Evolutionary conservation across 2,329 filamentous ascomycete genomes (phyloP).

Genomic region (Zymoseptoria brevis): DNA sequence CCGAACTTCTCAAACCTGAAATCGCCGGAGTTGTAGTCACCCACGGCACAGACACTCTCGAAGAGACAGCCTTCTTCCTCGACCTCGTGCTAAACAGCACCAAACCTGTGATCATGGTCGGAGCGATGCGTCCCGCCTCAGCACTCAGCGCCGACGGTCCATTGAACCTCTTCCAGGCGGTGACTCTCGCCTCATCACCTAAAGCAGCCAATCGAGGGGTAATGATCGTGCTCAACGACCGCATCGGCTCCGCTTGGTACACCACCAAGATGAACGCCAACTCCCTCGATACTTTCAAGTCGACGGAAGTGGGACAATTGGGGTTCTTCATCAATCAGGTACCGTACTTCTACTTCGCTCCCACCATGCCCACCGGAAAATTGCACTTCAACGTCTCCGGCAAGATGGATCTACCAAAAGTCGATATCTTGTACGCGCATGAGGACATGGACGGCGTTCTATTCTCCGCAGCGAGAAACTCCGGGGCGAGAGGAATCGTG

Average conservation of each 20-base stretch:
- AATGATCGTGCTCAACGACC: slow-evolving; percentile 56
- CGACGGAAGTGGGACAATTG: slow-evolving; percentile 49
- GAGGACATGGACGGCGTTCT: slow-evolving; percentile 41
- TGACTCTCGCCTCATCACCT: slow-evolving; percentile 46
- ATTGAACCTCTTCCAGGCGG: slow-evolving; percentile 54
- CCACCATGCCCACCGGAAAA: slow-evolving; percentile 43
- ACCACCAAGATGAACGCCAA: slow-evolving; percentile 57
- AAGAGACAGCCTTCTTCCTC: slow-evolving; percentile 57
- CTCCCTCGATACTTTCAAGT: slow-evolving; percentile 54
- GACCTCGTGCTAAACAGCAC: slow-evolving; percentile 49
- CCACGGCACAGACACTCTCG: slow-evolving; percentile 58
- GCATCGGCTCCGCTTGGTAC: slow-evolving; percentile 52
- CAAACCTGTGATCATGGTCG: slow-evolving; percentile 54
- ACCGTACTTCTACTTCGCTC: slow-evolving; percentile 53
- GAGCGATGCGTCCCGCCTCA: slow-evolving; percentile 56
- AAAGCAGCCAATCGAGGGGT: slow-evolving; percentile 45
- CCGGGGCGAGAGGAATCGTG: slow-evolving; percentile 48
- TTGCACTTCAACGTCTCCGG: slow-evolving; percentile 36
- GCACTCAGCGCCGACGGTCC: slow-evolving; percentile 57
- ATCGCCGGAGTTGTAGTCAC: slow-evolving; percentile 49
- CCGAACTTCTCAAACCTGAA: slow-evolving; percentile 39
- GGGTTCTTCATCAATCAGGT: slow-evolving; percentile 52
- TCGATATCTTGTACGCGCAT: slow-evolving; percentile 51
- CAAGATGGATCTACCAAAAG: slow-evolving; percentile 39
- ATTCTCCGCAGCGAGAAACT: slow-evolving; percentile 41